Evolutionary conservation across 2,329 filamentous ascomycete species (phyloP), one percentile per base, ranked within the genome.

Genomic region (Trichophyton equinum): DNA sequence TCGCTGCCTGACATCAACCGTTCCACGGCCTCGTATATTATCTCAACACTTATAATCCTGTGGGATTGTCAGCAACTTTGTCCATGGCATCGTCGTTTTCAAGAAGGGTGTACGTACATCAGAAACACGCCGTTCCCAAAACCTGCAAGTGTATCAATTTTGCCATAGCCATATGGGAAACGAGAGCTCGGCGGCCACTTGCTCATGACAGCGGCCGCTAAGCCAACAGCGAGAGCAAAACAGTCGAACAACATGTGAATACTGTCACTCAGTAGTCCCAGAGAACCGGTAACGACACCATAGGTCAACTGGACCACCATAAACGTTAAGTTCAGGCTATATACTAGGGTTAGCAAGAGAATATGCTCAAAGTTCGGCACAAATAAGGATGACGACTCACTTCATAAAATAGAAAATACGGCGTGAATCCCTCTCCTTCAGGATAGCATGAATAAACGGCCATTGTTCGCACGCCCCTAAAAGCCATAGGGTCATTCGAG

Each of bases 221-320:
- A 79, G 9, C 94, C 94, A 40, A 99, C 91, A 1, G 89, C 84
- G 30, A 99, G 81, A 20, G 92, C 94, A 40, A 96, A 85, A 67
- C 94, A 99, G 74, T 99, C 94, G 68, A 99, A 97, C 69, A 99
- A 92, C 94, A 99, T 99, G 75, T 99, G 94, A 64, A 99, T 94
- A 69, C 91, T 97, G 74, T 99, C 94, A 66, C 91, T 96, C 18
- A 99, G 82, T n/a, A 99, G 80, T 2, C 94, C 94, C 4, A 99
- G 78, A 0, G 94, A 99, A 66, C 95, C 91, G 2, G 91, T 97
- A 9, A 94, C 77, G 68, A 94, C 95, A 57, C 94, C 94, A 70
- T 99, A 99, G 64, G 92, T 90, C 46, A 91, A 88, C 69, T 99
- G 94, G 1, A 99, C 84, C 38, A 88, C 77, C 94, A 99, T 99